Evolutionary conservation across 2,329 filamentous ascomycete species (phyloP), one percentile per base, ranked within the genome.

Genomic region (Colletotrichum gigasporum): DNA sequence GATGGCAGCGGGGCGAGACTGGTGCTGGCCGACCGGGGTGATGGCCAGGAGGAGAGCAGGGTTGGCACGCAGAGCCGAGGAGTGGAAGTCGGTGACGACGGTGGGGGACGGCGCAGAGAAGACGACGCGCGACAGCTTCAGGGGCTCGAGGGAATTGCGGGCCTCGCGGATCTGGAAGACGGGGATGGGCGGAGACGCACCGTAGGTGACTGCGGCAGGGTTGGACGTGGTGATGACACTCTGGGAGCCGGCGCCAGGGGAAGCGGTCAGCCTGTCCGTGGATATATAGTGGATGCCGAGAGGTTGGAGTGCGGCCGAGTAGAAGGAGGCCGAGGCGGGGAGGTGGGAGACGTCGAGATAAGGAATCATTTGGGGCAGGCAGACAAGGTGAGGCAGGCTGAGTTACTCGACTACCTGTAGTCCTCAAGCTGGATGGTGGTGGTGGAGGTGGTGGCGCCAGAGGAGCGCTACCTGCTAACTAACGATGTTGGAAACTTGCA

Each of bases 271-370:
- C 20, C 32, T 34, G 48, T 71, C 74, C 45, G 78, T 72, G 51
- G 76, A 78, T 67, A 93, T 84, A 74, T 89, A 96, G 65, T 85
- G 85, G 66, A 96, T 89, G 35, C 91, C 91, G 20, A 97, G 84
- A 3, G 92, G 91, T 70, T 95, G 92, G 7, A 93, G 84, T 68
- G 93, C 85, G 67, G 91, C 87, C 20, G 94, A 87, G 78, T 93
- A 97, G 81, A 96, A 97, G 7, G 93, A 96, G 51, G 91, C 88
- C 3, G 93, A 91, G 34, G 90, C 88, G 57, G 93, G 87, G 56
- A 97, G 87, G 76, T 94, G 90, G 65, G 89, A 90, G 73, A 97
- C 93, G 73, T 87, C 82, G 69, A 88, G 73, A 68, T 82, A 82
- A 50, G 86, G 85, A 67, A 84, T 72, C 75, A 80, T 80, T n/a